A percentile compares a stretch with the other conserved stretches of the same genome.
Evolutionary conservation across 2,329 filamentous ascomycete genomes (phyloP).

Genomic region (Phialophora tarda): DNA sequence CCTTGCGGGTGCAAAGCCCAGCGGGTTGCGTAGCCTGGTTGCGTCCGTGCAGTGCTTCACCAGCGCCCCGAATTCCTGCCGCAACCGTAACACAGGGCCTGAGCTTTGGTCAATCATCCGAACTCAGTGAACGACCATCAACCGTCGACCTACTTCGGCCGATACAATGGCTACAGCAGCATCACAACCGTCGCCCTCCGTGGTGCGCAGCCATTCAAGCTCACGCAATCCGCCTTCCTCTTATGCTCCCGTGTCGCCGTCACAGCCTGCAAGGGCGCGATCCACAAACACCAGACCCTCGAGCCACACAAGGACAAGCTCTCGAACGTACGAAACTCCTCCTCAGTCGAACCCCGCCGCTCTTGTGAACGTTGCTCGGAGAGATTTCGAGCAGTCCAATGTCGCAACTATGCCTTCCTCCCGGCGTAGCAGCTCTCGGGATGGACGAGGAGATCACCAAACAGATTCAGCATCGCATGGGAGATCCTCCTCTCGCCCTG

Average conservation of each 20-base stretch:
- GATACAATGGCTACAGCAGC: conserved; percentile 53
- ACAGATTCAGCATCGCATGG: conserved; percentile 60
- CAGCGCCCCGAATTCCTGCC: conserved; percentile 26
- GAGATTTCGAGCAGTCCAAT: conserved; percentile 76
- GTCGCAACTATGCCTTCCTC: conserved; percentile 62
- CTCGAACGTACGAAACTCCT: conserved; percentile 50
- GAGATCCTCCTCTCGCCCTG: conserved; percentile 48
- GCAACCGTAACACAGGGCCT: conserved; percentile 27
- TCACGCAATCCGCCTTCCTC: conserved; percentile 53
- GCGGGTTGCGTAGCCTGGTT: conserved; percentile 11
- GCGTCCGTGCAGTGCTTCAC: conserved; percentile 28
- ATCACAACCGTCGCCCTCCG: conserved; percentile 52
- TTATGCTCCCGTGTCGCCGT: conserved; percentile 48
- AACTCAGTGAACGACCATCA: conserved; percentile 4
- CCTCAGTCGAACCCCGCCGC: conserved; percentile 54
- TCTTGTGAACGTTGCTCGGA: conserved; percentile 62
- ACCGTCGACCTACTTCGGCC: not conserved
- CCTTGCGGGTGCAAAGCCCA: conserved; percentile 29
- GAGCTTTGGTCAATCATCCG: not conserved
- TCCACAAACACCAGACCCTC: conserved; percentile 53
- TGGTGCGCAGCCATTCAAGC: conserved; percentile 58
- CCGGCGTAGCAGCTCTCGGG: conserved; percentile 67
- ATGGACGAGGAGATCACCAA: conserved; percentile 60
- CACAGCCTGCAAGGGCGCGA: conserved; percentile 54
- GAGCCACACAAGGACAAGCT: conserved; percentile 46